phyloP scores from a whole-genome alignment of 257 asterid species.

The Lycium barbarum region DNA sequence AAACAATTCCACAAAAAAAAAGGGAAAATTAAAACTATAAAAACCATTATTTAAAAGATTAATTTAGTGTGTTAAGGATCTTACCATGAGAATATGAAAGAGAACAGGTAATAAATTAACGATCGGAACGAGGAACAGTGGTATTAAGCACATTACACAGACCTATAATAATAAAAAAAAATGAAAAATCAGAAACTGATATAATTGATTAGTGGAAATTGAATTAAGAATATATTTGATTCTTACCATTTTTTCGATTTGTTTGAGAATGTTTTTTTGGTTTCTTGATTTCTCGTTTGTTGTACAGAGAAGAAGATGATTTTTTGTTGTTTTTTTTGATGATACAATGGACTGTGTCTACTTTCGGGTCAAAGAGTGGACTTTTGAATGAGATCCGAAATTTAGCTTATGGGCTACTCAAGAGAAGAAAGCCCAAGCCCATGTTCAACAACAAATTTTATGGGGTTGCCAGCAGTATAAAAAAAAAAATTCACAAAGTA shows the following conservation, averaged over 20 bases:
- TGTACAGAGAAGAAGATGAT: background rate
- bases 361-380: background rate
- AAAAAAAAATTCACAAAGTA: no score
- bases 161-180: constrained; percentile 54
- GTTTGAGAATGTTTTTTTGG: background rate
- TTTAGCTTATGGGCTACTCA: background rate
- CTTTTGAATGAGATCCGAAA: background rate
- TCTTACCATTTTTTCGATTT: constrained; percentile 14
- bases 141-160: constrained; percentile 85
- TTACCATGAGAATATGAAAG: constrained; percentile 82
- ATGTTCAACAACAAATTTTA: no score
- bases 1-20: constrained; percentile 29
- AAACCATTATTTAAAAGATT: no score
- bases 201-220: background rate
- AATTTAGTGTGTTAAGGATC: background rate
- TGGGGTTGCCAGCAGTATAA: no score
- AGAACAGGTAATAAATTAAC: constrained; percentile 81
- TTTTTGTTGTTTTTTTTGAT: background rate
- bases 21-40: background rate
- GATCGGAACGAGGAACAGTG: constrained; percentile 90
- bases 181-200: background rate
- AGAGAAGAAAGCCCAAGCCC: no score
- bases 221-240: background rate
- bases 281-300: background rate
- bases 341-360: no score